phyloP scores from a whole-genome alignment of 768 basidiomycete species.

The Multifurca ochricompacta region DNA sequence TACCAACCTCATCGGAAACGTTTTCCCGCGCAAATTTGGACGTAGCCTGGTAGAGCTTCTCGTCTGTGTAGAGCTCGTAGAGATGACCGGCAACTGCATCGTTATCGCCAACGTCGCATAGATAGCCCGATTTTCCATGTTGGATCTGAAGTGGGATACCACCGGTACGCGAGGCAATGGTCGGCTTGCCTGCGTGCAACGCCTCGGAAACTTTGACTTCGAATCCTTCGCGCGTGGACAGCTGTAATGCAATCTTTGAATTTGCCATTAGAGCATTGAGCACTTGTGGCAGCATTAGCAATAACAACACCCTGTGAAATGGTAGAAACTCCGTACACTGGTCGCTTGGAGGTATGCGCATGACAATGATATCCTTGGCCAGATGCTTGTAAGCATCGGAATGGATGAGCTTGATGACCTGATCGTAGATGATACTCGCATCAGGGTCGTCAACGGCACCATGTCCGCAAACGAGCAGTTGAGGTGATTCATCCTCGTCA shows the following conservation, averaged over 20 bases:
- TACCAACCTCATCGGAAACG: constrained; percentile 78
- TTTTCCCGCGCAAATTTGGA: constrained; percentile 53
- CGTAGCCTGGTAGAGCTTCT: constrained; percentile 41
- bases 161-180: constrained; percentile 79
- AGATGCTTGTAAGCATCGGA: constrained; percentile 30
- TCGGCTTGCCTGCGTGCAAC: constrained; percentile 82
- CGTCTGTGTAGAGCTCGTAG: constrained; percentile 70
- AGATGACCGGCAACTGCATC: constrained; percentile 67
- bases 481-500: constrained; percentile 50
- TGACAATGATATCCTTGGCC: constrained; percentile 34
- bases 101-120: constrained; percentile 73
- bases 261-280: constrained; percentile 87
- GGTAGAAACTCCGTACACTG: constrained; percentile 47
- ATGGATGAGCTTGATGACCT: constrained; percentile 54
- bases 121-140: constrained; percentile 81
- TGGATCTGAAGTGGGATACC: constrained; percentile 91
- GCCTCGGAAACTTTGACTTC: constrained; percentile 97
- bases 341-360: constrained; percentile 73
- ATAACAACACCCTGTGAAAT: background rate
- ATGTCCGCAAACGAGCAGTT: constrained; percentile 80
- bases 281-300: constrained; percentile 34
- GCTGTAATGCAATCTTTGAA: constrained; percentile 81
- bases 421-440: constrained; percentile 85
- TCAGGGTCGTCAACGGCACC: constrained; percentile 94
- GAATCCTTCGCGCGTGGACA: constrained; percentile 92